phyloP scores from a whole-genome alignment of 1,139 yeast species.

The Pneumocystis canis region DNA sequence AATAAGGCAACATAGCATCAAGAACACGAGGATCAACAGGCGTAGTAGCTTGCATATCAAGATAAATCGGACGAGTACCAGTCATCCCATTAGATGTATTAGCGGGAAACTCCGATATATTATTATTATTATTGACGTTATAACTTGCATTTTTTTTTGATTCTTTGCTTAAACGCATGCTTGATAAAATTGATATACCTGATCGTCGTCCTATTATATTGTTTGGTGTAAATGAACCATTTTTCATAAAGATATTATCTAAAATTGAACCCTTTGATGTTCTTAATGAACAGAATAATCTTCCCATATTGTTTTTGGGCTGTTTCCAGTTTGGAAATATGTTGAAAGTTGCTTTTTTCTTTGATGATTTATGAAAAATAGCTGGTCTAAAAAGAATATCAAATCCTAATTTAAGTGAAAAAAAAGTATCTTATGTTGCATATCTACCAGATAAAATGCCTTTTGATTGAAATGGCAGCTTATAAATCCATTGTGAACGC shows the following conservation, averaged over 20 bases:
- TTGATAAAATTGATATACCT: background rate
- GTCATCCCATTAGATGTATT: background rate
- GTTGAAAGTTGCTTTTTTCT: background rate
- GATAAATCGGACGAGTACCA: slow-evolving; percentile 62
- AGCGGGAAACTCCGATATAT: no score
- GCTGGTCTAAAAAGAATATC: background rate
- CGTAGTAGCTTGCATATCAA: slow-evolving; percentile 95
- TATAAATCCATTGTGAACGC: background rate
- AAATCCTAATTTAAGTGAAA: background rate
- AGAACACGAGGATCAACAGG: slow-evolving; percentile 95
- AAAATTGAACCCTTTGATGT: background rate
- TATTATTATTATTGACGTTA: no score
- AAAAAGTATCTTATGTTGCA: background rate
- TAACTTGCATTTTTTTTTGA: background rate
- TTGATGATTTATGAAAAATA: background rate
- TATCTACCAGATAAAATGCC: background rate
- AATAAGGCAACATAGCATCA: slow-evolving; percentile 83
- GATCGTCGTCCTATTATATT: background rate
- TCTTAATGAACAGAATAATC: no score
- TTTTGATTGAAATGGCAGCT: background rate
- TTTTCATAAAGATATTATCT: background rate
- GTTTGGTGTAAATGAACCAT: background rate
- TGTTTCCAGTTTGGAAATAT: background rate
- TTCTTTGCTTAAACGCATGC: background rate
- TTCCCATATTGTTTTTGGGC: no score